Base-by-base conservation (phyloP, 2,329 filamentous ascomycete genomes). In the Penicillium sp. region DNA sequence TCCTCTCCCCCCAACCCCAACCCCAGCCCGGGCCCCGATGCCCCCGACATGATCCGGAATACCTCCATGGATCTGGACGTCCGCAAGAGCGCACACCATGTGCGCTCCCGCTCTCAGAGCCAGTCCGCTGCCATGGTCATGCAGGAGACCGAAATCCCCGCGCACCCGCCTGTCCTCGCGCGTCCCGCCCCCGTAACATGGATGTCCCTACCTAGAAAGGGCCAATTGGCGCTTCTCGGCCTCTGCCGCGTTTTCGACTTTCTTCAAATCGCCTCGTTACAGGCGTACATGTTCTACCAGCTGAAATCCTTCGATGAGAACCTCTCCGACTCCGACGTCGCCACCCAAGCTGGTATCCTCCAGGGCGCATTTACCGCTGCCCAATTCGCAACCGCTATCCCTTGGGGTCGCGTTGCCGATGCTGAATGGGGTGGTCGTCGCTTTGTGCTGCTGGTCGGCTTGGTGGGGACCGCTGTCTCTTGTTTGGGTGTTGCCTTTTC, bases 221-320 rank as follows among this genome's bases (percentile, higher is more conserved):
- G 66, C 21, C 71, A 74, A 64, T 62, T 74, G 39, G 63, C 56
- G 2, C 50, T 74, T 18, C 58, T 74, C 9, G 70, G 69, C 20
- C 64, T 73, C 3, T 73, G 71, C 52, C 71, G 70, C 2, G 71
- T 74, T 34, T 72, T 74, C 45, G 71, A 74, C 46, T 74, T 74
- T 49, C 54, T 74, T 12, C 71, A 74, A 54, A 65, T 73, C 27
- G 68, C 71, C 49, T 72, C 71, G 13, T 49, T 74, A 47, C 71
- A 74, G 54, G 82, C 87, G 0, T 93, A 93, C 71, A 87, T 93
- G 80, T 94, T 89, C 74, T 94, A 92, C 68, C 89, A 92, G 68
- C 81, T 95, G 29, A 86, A 86, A 64, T 92, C 87, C 59, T 92
- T 94, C 62, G 80, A 88, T 8, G 74, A 75, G 24, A 76, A 68